Percentiles rank a stretch among this genome's conserved stretches.
Conservation (phyloP, 208 protist species). For the Histomonas meleagridis region DNA sequence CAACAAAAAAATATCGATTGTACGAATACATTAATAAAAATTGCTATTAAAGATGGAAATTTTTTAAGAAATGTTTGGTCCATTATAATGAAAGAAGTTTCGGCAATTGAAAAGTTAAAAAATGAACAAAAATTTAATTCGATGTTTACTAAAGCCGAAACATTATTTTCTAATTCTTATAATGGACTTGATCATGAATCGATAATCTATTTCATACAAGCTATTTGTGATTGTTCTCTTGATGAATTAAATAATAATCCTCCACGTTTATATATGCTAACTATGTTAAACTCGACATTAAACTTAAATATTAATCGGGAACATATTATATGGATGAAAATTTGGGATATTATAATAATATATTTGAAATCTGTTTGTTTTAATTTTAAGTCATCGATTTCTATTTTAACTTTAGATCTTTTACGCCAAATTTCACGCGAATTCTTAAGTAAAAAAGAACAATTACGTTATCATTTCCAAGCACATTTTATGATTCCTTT, state of each 20-base stretch:
- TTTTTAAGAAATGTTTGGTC: neutral
- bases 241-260: neutral
- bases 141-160: neutral
- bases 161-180: neutral
- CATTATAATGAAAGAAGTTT: neutral
- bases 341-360: neutral
- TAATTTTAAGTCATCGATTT: neutral
- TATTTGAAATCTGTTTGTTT: neutral
- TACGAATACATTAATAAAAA: neutral
- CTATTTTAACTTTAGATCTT: neutral
- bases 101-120: neutral
- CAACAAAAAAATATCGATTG: neutral
- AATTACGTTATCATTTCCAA: neutral
- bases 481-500: conserved; percentile 6
- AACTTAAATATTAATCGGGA: neutral
- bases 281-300: neutral
- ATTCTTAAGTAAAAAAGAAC: conserved; percentile 20
- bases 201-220: neutral
- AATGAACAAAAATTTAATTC: neutral
- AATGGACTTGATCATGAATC: neutral
- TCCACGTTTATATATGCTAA: neutral
- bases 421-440: neutral
- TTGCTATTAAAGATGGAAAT: neutral
- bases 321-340: neutral
- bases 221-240: neutral